Evolutionary conservation across 1,284 basidiomycete genomes (phyloP), one percentile per base, ranked within the genome.

Genomic region (Boletellus sp.): DNA sequence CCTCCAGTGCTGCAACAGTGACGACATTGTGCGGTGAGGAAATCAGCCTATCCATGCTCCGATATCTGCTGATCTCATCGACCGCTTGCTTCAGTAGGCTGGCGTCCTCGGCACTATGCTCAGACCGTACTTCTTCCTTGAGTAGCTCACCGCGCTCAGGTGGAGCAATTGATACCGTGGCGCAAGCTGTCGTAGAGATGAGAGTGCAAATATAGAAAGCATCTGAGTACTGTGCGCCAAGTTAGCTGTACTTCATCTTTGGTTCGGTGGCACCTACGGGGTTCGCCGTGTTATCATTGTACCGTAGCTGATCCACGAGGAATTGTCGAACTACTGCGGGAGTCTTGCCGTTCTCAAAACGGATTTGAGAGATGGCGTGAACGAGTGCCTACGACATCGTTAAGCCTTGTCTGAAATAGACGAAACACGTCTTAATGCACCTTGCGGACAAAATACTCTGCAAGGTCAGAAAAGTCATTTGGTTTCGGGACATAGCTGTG

Each of bases 241-340:
- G 32, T 65, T 25, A 66, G 39, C 14, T 17, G 29, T 17, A 14
- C 13, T 16, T 42, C 17, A 19, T 45, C 23, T 41, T 14, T 4
- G 36, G 22, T 39, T 32, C 20, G 43, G 5, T 37, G 25, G 17
- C 21, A 74, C 87, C 62, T 55, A 94, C 91, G 27, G 79, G 73
- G 63, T 97, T 98, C 16, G 83, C 79, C 3, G 92, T 94, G 63
- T 98, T 99, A 69, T 98, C 94, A 65, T 99, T 98, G 65, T 91
- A 93, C 3, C 84, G 79, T 14, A 99, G 73, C 53, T 96, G 82
- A 60, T 96, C 92, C 54, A 96, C 84, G 35, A 99, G 73, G 63
- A 96, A 93, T 48, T 86, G 84, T 45, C 93, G 82, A n/a, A 96
- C 90, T 48, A 94, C 82, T 0, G 84, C 78, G 27, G 91, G 91